These are phyloP conservation scores for Eremothecium cymbalariae DNA, from an alignment of 1,139 yeast genomes.

Conservation along the genomic window DNA sequence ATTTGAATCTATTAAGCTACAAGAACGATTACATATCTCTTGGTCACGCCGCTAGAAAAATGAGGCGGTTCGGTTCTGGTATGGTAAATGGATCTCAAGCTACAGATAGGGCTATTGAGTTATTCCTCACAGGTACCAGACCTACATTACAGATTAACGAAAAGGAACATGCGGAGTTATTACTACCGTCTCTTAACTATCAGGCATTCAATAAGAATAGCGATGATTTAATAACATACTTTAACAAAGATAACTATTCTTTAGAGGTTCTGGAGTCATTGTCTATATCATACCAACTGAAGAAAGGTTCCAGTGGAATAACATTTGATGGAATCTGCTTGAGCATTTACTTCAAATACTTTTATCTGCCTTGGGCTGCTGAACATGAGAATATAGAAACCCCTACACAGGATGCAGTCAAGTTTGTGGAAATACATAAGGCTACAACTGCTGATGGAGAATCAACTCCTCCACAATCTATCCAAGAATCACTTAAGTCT, in stretches of 20 bases:
- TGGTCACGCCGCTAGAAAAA: constrained; percentile 53
- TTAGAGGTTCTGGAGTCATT: constrained; percentile 20
- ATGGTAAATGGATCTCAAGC: constrained; percentile 39
- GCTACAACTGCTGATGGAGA: constrained; percentile 1
- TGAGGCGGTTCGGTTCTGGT: constrained; percentile 67
- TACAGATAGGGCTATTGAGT: constrained; percentile 21
- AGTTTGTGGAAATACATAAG: constrained; percentile 5
- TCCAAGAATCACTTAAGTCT: constrained; percentile 2
- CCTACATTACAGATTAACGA: constrained; percentile 20
- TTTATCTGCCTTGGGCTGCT: constrained; percentile 22
- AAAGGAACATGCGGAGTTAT: constrained; percentile 22
- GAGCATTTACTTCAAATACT: constrained; percentile 26
- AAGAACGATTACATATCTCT: constrained; percentile 54
- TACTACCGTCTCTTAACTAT: constrained; percentile 23
- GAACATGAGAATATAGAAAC: constrained; percentile 11
- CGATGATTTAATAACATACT: constrained; percentile 17
- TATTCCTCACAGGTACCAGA: constrained; percentile 20
- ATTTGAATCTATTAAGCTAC: constrained; percentile 46
- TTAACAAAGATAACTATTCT: constrained; percentile 14
- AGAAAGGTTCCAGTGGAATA: constrained; percentile 29
- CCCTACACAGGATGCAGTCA: constrained; percentile 4
- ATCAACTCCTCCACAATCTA: constrained; percentile 1
- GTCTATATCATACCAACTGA: constrained; percentile 25
- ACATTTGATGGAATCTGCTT: constrained; percentile 28
- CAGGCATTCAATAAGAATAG: constrained; percentile 21